These are phyloP conservation scores for Botrytis hyacinthi DNA, from an alignment of 2,329 filamentous ascomycete genomes.

Conservation along the genomic window DNA sequence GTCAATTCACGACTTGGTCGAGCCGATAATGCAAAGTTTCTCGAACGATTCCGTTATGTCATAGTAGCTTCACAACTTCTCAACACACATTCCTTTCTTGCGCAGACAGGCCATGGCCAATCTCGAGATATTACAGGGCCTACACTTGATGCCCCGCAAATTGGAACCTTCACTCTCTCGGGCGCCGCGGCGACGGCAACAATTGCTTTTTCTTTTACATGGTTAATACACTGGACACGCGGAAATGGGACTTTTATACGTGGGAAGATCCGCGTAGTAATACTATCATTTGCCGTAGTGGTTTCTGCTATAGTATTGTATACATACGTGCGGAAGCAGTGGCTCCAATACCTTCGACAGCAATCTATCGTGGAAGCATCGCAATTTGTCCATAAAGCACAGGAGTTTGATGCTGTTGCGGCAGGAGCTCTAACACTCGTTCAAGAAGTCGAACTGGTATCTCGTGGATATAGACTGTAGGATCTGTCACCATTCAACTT, in stretches of 20 bases:
- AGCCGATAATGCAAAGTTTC: slow-evolving; percentile 77
- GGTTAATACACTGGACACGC: slow-evolving; percentile 69
- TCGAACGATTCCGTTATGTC: slow-evolving; percentile 90
- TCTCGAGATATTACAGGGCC: slow-evolving; percentile 27
- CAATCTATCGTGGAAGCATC: slow-evolving; percentile 70
- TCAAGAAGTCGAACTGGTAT: slow-evolving; percentile 94
- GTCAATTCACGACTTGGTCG: slow-evolving; percentile 71
- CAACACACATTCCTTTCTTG: slow-evolving; percentile 62
- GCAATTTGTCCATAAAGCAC: slow-evolving; percentile 68
- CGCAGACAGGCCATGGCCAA: slow-evolving; percentile 38
- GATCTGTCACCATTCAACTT: slow-evolving; percentile 36
- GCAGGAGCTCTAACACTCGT: slow-evolving; percentile 77
- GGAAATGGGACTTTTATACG: slow-evolving; percentile 50
- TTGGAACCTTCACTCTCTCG: slow-evolving; percentile 54
- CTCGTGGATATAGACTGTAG: slow-evolving; percentile 81
- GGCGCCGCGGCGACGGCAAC: slow-evolving; percentile 65
- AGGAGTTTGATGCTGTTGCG: slow-evolving; percentile 76
- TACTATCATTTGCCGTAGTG: slow-evolving; percentile 47
- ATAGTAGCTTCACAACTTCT: slow-evolving; percentile 89
- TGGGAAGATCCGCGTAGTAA: slow-evolving; percentile 55
- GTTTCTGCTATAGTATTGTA: slow-evolving; percentile 61
- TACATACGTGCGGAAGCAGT: slow-evolving; percentile 73
- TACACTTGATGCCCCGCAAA: slow-evolving; percentile 28
- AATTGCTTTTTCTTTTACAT: slow-evolving; percentile 55
- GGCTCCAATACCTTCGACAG: slow-evolving; percentile 74